A percentile compares a stretch with the other conserved stretches of the same genome.
phyloP scores from a whole-genome alignment of 2,329 filamentous ascomycete species.

The Claviceps paspali region DNA sequence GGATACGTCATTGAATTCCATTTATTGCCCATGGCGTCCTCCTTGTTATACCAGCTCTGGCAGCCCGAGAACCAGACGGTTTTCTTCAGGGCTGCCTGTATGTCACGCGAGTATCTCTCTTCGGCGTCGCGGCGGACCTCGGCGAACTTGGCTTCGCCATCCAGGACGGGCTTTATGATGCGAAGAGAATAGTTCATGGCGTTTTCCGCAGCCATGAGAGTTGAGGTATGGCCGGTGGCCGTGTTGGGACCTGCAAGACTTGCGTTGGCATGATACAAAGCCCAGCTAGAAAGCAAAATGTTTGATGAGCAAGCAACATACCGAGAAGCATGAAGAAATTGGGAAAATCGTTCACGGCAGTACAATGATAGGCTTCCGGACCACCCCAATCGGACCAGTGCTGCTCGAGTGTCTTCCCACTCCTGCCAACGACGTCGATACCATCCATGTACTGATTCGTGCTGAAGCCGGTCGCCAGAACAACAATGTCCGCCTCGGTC shows the following conservation, averaged over 20 bases:
- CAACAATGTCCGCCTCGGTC: slow-evolving; percentile 40
- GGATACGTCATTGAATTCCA: slow-evolving; percentile 24
- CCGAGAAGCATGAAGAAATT: slow-evolving; percentile 50
- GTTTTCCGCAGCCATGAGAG: slow-evolving; percentile 46
- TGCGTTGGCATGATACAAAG: not conserved
- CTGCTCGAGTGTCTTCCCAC: slow-evolving; percentile 33
- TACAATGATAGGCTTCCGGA: slow-evolving; percentile 44
- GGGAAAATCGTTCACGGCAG: slow-evolving; percentile 43
- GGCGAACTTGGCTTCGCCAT: slow-evolving; percentile 15
- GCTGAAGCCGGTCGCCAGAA: slow-evolving; percentile 47
- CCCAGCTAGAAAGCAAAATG: not conserved
- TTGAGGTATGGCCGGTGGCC: slow-evolving; percentile 43
- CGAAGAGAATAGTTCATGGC: slow-evolving; percentile 43
- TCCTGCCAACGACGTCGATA: slow-evolving; percentile 35
- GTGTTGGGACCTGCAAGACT: slow-evolving; percentile 38
- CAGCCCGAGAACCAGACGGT: slow-evolving; percentile 22
- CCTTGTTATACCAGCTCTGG: slow-evolving; percentile 21
- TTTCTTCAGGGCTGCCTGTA: slow-evolving; percentile 18
- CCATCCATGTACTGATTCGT: slow-evolving; percentile 38
- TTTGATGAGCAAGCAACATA: slow-evolving; percentile 6
- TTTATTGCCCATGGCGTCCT: slow-evolving; percentile 10
- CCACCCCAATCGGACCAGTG: slow-evolving; percentile 46
- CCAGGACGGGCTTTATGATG: slow-evolving; percentile 34
- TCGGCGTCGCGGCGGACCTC: slow-evolving; percentile 22
- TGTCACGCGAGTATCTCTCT: slow-evolving; percentile 13